Evolutionary conservation across 1,284 basidiomycete genomes (phyloP), one percentile per base, ranked within the genome.

Genomic region (Ganoderma leucocontextum): DNA sequence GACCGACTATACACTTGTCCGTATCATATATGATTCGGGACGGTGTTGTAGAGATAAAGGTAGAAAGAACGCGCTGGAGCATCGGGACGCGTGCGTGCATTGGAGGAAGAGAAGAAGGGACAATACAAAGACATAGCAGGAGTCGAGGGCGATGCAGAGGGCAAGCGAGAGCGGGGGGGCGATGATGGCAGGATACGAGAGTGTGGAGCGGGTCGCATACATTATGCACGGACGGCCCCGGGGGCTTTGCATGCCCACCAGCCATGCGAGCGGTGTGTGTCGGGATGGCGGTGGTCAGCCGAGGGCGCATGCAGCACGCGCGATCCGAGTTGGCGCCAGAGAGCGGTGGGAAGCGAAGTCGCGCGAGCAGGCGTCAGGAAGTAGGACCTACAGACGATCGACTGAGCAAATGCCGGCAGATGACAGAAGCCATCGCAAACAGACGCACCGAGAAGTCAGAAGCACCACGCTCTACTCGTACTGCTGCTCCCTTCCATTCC

Each of bases 1-100:
- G 70, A 55, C 63, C 72, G 69, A 70, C 72, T 73, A 73, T 73
- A 73, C 69, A 73, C 38, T 39, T 66, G 72, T 72, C 71, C 71
- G 69, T 70, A 70, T 65, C 71, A 61, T 72, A 72, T 57, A 66
- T 42, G 63, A 67, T 65, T 49, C 68, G 64, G 68, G 49, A 66
- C 47, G 68, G 66, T 55, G 36, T 41, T 55, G 58, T 52, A 41
- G 42, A 39, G 38, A 22, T 60, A 60, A 52, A 53, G 39, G 59
- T 17, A n/a, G 38, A 42, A 17, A 35, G 59, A 39, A 36, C n/a
- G 62, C 58, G 13, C n/a, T 13, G 25, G 58, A 13, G 35, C 25
- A 33, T 33, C 17, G 25, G 55, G 52, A 12, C 42, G 55, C n/a
- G 62, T 13, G 41, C 22, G 57, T n/a, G n/a, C n/a, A n/a, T 19